Conservation (phyloP, 2,329 filamentous ascomycete species). For the Moelleriella libera region DNA sequence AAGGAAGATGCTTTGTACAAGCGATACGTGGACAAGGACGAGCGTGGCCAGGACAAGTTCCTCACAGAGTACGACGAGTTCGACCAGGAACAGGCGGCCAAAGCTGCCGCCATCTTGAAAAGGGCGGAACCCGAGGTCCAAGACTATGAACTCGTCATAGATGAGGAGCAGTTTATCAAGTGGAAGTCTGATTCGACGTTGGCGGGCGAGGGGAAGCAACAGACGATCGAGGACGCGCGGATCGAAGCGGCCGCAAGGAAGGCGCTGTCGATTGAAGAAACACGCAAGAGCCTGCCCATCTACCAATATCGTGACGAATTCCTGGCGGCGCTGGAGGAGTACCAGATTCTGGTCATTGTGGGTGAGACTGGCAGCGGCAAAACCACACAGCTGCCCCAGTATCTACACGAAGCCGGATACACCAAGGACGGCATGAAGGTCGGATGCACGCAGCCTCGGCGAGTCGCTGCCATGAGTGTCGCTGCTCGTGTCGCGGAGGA, state of each 20-base stretch:
- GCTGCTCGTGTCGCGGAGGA: constrained; percentile 94
- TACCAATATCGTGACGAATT: constrained; percentile 80
- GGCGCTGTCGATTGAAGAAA: constrained; percentile 79
- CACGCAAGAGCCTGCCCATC: constrained; percentile 77
- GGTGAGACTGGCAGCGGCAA: constrained; percentile 94
- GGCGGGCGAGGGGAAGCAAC: constrained; percentile 61
- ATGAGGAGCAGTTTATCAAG: constrained; percentile 75
- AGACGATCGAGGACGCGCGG: constrained; percentile 64
- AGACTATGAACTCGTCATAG: constrained; percentile 87
- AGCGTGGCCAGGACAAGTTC: constrained; percentile 76
- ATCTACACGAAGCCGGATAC: constrained; percentile 80
- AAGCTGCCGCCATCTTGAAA: constrained; percentile 76
- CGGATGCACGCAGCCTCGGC: constrained; percentile 84
- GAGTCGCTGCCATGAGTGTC: constrained; percentile 95
- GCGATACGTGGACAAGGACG: constrained; percentile 75
- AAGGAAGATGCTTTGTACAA: constrained; percentile 87
- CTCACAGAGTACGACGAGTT: constrained; percentile 93
- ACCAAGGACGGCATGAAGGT: constrained; percentile 75
- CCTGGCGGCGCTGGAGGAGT: constrained; percentile 68
- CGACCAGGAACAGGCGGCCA: constrained; percentile 79
- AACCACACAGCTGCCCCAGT: constrained; percentile 89
- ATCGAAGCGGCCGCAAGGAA: constrained; percentile 82
- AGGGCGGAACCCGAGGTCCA: constrained; percentile 62
- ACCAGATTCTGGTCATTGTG: constrained; percentile 82
- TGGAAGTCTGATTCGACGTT: constrained; percentile 65